Base-by-base conservation (phyloP, 441 rosid genomes). In the Hypseocharis bilobata region DNA sequence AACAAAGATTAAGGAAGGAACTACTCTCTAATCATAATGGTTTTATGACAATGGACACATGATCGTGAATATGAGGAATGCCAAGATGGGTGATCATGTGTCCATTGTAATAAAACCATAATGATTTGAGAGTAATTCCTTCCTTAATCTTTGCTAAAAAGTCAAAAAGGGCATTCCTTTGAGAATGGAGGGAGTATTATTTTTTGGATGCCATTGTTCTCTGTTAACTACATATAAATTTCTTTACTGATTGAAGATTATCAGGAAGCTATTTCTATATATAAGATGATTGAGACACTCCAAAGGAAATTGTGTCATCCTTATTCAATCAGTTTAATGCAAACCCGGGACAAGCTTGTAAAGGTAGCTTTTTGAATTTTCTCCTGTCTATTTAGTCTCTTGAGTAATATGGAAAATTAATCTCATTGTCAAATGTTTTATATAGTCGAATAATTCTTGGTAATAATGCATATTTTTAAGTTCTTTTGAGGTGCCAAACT, bases 231-330 rank as follows among this genome's bases (percentile, higher is more conserved):
- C 38, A 32, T 32, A 11, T 32, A 32, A 32, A 32, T 51, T 51
- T 51, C 57, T 51, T 78, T 73, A 80, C 83, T 70, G 61, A 65
- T 32, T 72, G 64, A 68, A 91, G 96, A 84, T 77, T 65, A 34
- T 36, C 74, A 72, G 63, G 89, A 78, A 67, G 78, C 78, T 75
- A 49, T 88, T 71, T 72, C 74, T 34, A 27, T 62, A 20, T 80
- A 82, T 65, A 86, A 84, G 78, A 65, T 57, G 70, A 54, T 83
- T 56, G 99, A 91, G 85, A 79, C 80, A 72, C 81, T 85, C 60
- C 96, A 93, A 77, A 78, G 42, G 76, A 73, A 78, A 74, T 72
- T 93, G 36, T 87, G 67, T 81, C 96, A 88, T 84, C 85, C 93
- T 36, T 87, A 78, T 79, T 84, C 96, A 70, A 78, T 86, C 67